Base-by-base conservation (phyloP, 2,329 filamentous ascomycete genomes). In the Paramyrothecium roridum region DNA sequence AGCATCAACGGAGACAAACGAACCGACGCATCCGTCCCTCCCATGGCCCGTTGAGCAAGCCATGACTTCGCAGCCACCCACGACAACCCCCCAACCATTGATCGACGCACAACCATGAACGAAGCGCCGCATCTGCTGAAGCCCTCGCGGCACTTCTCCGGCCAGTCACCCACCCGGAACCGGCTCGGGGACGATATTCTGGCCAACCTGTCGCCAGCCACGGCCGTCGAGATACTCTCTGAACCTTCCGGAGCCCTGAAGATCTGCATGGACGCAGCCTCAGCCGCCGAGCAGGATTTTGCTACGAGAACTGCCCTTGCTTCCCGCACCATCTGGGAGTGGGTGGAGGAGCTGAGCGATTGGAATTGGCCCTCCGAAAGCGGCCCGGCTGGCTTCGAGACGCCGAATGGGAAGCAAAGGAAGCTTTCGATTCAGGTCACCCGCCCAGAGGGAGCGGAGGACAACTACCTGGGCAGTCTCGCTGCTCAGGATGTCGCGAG, bases 281-380 rank as follows among this genome's bases (percentile, higher is more conserved):
- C 87, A 1, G 73, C 79, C 3, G 74, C 82, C 22, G 88, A 93
- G 70, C 84, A 87, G 63, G 85, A 88, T 17, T 86, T 93, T 69
- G 89, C 87, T 46, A 78, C 87, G 64, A 82, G 84, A 58, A 86
- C 89, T 47, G 89, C 89, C 46, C 71, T 86, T 57, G 86, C 88
- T 17, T 88, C 88, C 13, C 84, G 87, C 63, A 85, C 83, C 59
- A 84, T 95, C 58, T 81, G 87, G 69, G 80, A 84, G 65, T 95
- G 90, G 90, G 78, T 89, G 23, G 77, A 83, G n/a, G 90, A 95
- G 74, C 77, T 95, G 43, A 73, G 76, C 48, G 67, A 73, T 48
- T 86, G 84, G 85, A 70, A 75, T 2, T 86, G 85, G 85, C 80
- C 83, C 2, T 65, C 73, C 2, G 65, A 70, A 3, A 72, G 71